Conservation (phyloP, 768 basidiomycete genomes). For the Calocybe cyanea region DNA sequence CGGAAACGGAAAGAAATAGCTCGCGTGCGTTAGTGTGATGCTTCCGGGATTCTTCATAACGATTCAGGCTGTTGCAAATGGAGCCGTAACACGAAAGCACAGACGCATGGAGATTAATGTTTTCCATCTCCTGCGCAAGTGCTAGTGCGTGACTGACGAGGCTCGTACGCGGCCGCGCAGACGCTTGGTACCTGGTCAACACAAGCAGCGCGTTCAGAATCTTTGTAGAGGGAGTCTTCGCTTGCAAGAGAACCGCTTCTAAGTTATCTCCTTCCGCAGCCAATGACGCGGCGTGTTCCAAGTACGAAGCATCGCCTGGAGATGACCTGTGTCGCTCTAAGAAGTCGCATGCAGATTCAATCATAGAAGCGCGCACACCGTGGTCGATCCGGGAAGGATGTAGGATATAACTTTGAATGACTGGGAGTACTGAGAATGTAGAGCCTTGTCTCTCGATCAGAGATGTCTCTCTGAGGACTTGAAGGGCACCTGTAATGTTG, state of each 20-base stretch:
- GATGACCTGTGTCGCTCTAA: constrained; percentile 10
- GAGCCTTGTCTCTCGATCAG: constrained; percentile 4
- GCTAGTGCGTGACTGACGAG: constrained; percentile 4
- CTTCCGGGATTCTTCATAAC: not conserved
- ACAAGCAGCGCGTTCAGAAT: constrained; percentile 14
- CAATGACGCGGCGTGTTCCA: not conserved
- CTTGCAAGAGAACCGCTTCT: constrained; percentile 17
- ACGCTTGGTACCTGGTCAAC: constrained; percentile 16
- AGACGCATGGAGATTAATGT: not conserved
- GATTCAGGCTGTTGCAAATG: not conserved
- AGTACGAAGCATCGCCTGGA: constrained; percentile 7
- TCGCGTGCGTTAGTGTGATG: not conserved
- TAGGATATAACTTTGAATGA: constrained; percentile 17
- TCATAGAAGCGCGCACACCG: constrained; percentile 5
- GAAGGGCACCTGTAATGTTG: no score
- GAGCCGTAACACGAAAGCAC: not conserved
- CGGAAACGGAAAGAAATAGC: no score
- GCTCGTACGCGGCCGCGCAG: constrained; percentile 12
- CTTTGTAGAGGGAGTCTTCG: not conserved
- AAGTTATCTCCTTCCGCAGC: constrained; percentile 12
- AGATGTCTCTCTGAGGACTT: constrained; percentile 1
- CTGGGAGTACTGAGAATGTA: constrained; percentile 15
- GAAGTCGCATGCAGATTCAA: constrained; percentile 11
- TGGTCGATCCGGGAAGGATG: constrained; percentile 8
- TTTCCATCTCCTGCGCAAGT: not conserved